Evolutionary conservation across 306 rosid genomes (phyloP).

Genomic region (Comarum palustre): DNA sequence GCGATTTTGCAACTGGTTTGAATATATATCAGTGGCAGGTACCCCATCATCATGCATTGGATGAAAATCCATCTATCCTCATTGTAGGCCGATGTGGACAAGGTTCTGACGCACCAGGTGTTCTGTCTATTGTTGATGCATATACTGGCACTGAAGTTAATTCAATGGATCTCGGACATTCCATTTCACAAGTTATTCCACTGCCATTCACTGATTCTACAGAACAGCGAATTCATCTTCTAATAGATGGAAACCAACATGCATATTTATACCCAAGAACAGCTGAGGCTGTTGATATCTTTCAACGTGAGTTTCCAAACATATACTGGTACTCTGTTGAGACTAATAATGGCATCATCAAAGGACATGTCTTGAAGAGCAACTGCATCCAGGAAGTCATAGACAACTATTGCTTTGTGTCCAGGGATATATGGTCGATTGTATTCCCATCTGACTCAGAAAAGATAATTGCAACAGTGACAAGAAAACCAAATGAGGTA

Average conservation of each 20-base stretch:
- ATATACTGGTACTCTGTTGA: conserved; percentile 93
- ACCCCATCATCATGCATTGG: conserved; percentile 94
- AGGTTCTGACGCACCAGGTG: conserved; percentile 53
- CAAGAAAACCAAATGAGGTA: conserved; percentile 83
- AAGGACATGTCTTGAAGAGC: conserved; percentile 79
- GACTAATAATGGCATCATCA: conserved; percentile 62
- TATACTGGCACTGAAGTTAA: conserved; percentile 70
- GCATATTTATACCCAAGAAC: conserved; percentile 85
- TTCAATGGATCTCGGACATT: conserved; percentile 50
- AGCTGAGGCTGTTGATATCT: conserved; percentile 64
- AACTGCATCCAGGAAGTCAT: conserved; percentile 44
- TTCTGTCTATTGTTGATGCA: conserved; percentile 80
- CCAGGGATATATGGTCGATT: conserved; percentile 78
- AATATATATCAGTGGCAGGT: conserved; percentile 94
- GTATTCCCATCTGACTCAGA: conserved; percentile 93
- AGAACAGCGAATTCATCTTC: conserved; percentile 83
- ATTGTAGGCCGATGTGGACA: conserved; percentile 75
- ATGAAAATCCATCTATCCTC: conserved; percentile 85
- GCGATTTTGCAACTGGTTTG: conserved; percentile 64
- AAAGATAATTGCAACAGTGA: conserved; percentile 66
- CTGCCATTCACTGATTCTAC: conserved; percentile 81
- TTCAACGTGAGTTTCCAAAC: conserved; percentile 69
- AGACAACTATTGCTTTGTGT: conserved; percentile 75
- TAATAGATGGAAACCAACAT: conserved; percentile 54
- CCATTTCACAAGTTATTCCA: conserved; percentile 72